phyloP scores from a whole-genome alignment of 257 asterid genomes.

The Marsdenia floribunda region DNA sequence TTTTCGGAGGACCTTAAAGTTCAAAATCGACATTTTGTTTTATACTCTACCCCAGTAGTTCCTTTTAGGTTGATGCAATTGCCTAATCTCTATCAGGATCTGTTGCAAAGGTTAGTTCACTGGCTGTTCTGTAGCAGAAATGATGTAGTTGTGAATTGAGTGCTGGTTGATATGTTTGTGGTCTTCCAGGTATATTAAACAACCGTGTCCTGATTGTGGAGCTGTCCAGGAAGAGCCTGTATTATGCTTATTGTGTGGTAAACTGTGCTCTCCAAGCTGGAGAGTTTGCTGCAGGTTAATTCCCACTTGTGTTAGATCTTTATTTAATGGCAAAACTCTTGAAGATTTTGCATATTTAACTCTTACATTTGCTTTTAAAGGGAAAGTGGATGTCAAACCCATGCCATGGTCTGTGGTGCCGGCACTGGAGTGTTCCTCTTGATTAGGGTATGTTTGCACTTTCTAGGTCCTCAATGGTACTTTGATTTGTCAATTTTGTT shows the following conservation, averaged over 20 bases:
- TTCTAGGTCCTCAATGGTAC: neutral
- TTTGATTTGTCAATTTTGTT: slow-evolving; percentile 1
- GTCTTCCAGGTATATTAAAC: slow-evolving; percentile 68
- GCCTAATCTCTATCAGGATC: slow-evolving; percentile 85
- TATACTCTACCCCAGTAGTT: slow-evolving; percentile 65
- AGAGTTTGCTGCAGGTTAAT: slow-evolving; percentile 85
- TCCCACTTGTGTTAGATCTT: slow-evolving; percentile 8
- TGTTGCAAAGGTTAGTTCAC: slow-evolving; percentile 72
- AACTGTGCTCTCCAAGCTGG: slow-evolving; percentile 90
- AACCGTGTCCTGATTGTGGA: slow-evolving; percentile 73
- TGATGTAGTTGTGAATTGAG: slow-evolving; percentile 5
- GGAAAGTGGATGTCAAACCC: slow-evolving; percentile 74
- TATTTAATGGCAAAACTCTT: neutral
- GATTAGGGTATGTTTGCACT: slow-evolving; percentile 55
- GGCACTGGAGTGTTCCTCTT: slow-evolving; percentile 91
- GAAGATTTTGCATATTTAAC: slow-evolving; percentile 10
- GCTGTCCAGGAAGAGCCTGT: slow-evolving; percentile 72
- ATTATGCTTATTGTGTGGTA: slow-evolving; percentile 85
- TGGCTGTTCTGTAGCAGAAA: slow-evolving; percentile 7
- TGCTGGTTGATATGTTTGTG: slow-evolving; percentile 19
- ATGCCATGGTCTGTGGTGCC: slow-evolving; percentile 85
- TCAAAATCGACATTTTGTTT: slow-evolving; percentile 29
- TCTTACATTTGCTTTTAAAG: slow-evolving; percentile 36
- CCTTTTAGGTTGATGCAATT: slow-evolving; percentile 80
- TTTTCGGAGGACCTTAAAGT: slow-evolving; percentile 43